Conservation (phyloP, 73 alveolate genomes). For the Breviolum minutum region DNA sequence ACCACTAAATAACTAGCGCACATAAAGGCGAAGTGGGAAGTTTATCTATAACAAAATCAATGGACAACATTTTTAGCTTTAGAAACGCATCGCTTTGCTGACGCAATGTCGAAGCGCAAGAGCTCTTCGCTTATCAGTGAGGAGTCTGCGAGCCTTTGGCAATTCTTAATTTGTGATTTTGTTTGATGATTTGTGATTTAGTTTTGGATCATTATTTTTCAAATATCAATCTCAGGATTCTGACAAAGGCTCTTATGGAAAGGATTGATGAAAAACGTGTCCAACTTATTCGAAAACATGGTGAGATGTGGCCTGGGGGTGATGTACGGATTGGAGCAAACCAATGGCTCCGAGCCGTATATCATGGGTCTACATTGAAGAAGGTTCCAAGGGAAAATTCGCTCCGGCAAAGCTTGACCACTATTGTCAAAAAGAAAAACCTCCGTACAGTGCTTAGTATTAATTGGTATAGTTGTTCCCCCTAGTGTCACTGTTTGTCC, state of each 20-base stretch:
- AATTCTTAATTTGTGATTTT: not conserved
- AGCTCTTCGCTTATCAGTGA: not conserved
- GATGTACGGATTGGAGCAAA: not conserved
- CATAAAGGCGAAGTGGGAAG: not conserved
- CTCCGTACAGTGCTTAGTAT: not conserved
- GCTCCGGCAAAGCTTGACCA: not conserved
- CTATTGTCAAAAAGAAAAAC: not conserved
- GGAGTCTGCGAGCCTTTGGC: not conserved
- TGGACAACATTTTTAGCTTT: not conserved
- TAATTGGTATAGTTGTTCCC: too few relatives aligned
- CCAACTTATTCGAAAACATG: not conserved
- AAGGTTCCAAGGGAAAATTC: not conserved
- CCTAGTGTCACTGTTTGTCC: too few relatives aligned
- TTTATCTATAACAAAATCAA: not conserved
- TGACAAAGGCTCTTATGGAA: not conserved
- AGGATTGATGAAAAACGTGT: not conserved
- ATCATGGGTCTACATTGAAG: not conserved
- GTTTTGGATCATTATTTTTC: not conserved
- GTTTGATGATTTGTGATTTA: too few relatives aligned
- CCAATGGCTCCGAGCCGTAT: not conserved
- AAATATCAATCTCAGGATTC: not conserved
- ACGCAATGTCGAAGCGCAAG: not conserved
- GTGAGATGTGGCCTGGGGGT: slow-evolving; percentile 7
- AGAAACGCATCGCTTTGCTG: too few relatives aligned
- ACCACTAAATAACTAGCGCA: not conserved